Evolutionary conservation across 1,284 basidiomycete species (phyloP).

Genomic region (Ceratobasidium theobromae): DNA sequence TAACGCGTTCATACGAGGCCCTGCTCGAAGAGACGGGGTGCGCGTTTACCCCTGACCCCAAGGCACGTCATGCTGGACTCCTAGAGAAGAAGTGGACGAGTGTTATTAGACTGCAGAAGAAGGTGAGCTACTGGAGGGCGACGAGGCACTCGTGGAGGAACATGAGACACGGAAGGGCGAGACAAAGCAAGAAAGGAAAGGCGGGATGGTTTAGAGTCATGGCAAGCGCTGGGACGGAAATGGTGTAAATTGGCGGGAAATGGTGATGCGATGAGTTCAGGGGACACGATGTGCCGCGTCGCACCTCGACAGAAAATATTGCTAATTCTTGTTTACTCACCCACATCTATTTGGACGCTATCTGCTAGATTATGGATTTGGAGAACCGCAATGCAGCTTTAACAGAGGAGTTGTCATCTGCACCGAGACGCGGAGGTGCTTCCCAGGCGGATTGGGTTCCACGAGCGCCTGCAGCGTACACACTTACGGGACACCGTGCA

Average conservation of each 20-base stretch:
- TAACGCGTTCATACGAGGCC: constrained; percentile 62
- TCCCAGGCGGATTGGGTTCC: constrained; percentile 80
- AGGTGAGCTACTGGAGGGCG: too few species aligned
- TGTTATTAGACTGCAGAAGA: constrained; percentile 90
- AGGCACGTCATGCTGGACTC: constrained; percentile 78
- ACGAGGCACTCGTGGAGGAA: too few species aligned
- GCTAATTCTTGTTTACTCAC: not conserved
- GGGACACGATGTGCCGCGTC: not conserved
- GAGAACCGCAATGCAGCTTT: constrained; percentile 77
- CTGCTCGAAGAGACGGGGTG: constrained; percentile 59
- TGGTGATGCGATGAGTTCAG: too few species aligned
- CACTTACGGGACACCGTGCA: constrained; percentile 77
- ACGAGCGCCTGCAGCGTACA: constrained; percentile 73
- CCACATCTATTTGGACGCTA: constrained; percentile 7
- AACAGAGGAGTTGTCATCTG: constrained; percentile 67
- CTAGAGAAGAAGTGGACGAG: constrained; percentile 96
- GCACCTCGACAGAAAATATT: too few species aligned
- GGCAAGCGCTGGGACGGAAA: not conserved
- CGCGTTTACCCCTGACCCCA: constrained; percentile 78
- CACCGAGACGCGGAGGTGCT: constrained; percentile 56
- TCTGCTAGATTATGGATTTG: constrained; percentile 78
- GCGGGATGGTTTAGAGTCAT: too few species aligned
- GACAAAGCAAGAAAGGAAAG: too few species aligned
- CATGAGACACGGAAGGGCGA: too few species aligned
- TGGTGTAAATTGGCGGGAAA: too few species aligned